Evolutionary conservation across 2,329 filamentous ascomycete species (phyloP).

Genomic region (Colletotrichum magnum): DNA sequence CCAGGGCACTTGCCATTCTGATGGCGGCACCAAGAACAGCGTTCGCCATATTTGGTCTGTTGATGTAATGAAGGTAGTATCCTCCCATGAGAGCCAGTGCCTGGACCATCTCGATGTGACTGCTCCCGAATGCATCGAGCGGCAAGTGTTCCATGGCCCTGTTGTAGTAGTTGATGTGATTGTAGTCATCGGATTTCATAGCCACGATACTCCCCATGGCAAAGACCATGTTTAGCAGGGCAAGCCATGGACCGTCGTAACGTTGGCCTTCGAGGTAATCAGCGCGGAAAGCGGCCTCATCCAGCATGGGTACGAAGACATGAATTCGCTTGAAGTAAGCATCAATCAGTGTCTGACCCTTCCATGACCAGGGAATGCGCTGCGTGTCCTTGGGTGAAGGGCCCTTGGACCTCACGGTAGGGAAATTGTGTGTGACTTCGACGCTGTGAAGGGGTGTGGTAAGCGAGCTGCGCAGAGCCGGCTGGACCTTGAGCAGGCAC

Average conservation of each 20-base stretch:
- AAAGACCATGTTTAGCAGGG: conserved; percentile 82
- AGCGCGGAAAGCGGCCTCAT: conserved; percentile 77
- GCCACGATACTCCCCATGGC: conserved; percentile 81
- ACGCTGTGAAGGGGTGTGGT: conserved; percentile 62
- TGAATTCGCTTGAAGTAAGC: conserved; percentile 84
- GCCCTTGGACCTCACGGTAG: conserved; percentile 58
- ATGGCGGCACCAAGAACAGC: conserved; percentile 79
- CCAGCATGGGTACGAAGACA: conserved; percentile 80
- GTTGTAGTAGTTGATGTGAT: conserved; percentile 79
- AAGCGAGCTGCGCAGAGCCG: conserved; percentile 60
- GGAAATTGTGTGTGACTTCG: conserved; percentile 62
- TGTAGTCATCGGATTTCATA: conserved; percentile 74
- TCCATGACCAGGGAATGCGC: conserved; percentile 70
- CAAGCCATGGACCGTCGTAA: conserved; percentile 78
- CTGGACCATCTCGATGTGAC: conserved; percentile 78
- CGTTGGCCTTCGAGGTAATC: conserved; percentile 69
- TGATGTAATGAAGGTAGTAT: conserved; percentile 84
- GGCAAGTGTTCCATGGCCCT: conserved; percentile 76
- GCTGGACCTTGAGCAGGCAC: conserved; percentile 75
- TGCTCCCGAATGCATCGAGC: conserved; percentile 75
- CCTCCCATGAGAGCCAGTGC: conserved; percentile 80
- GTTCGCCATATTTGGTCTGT: conserved; percentile 83
- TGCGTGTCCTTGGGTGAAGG: conserved; percentile 62
- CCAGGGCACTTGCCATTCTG: conserved; percentile 81
- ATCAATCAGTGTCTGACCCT: conserved; percentile 78